phyloP scores from a whole-genome alignment of 2,329 filamentous ascomycete species.

The Stagonosporopsis cucurbitacearum region DNA sequence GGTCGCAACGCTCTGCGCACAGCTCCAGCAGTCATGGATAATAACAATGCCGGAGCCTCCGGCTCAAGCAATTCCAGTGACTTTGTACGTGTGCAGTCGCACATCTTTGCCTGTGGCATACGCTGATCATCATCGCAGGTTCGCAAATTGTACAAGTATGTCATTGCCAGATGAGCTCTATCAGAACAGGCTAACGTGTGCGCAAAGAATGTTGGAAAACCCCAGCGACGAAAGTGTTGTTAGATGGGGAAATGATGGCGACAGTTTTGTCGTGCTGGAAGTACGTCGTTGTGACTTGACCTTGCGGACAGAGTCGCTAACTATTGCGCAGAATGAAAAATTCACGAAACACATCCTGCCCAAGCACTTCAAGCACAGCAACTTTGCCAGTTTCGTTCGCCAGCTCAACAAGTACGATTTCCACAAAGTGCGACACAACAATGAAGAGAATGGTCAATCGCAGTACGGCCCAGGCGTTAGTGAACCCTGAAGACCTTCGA shows the following conservation, averaged over 20 bases:
- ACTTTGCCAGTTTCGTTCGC: conserved; percentile 95
- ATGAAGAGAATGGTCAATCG: conserved; percentile 82
- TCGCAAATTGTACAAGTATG: conserved; percentile 97
- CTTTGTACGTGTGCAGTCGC: conserved; percentile 72
- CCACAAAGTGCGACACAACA: conserved; percentile 93
- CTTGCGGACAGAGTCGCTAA: conserved; percentile 20
- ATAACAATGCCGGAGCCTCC: conserved; percentile 40
- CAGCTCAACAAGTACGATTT: conserved; percentile 98
- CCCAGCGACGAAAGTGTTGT: conserved; percentile 91
- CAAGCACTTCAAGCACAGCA: conserved; percentile 99
- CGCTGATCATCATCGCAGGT: conserved; percentile 65
- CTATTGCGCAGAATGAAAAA: conserved; percentile 78
- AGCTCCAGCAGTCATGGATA: conserved; percentile 37
- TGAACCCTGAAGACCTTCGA: background rate
- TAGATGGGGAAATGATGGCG: conserved; percentile 91
- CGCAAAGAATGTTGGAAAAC: conserved; percentile 88
- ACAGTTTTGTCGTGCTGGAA: conserved; percentile 97
- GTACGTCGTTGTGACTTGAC: conserved; percentile 57
- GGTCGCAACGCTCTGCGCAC: conserved; percentile 3
- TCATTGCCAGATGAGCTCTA: conserved; percentile 2
- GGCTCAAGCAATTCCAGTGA: conserved; percentile 86
- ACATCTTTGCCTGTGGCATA: background rate
- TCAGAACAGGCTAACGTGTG: conserved; percentile 34
- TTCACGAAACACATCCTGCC: conserved; percentile 97
- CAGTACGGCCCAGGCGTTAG: conserved; percentile 79